phyloP scores from a whole-genome alignment of 177 flowering plant species.

The Vitis hybrid region DNA sequence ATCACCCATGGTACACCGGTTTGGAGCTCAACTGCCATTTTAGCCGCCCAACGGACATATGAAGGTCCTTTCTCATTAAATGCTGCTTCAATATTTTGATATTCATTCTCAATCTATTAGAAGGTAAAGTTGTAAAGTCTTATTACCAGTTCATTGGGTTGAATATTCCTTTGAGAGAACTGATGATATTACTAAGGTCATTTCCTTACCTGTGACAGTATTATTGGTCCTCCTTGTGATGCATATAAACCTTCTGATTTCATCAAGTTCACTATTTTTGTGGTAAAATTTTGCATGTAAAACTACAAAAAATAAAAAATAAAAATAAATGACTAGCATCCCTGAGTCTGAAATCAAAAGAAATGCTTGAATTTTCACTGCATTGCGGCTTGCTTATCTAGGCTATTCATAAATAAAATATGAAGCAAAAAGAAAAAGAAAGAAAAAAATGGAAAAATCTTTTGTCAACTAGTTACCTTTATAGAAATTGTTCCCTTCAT shows the following conservation, averaged over 20 bases:
- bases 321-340: not conserved
- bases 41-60: conserved; percentile 44
- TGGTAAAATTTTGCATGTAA: conserved; percentile 74
- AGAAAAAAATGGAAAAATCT: not conserved
- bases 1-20: conserved; percentile 55
- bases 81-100: conserved; percentile 22
- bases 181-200: too few relatives aligned
- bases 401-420: too few relatives aligned
- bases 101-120: conserved; percentile 48
- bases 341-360: too few relatives aligned
- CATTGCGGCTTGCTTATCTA: too few relatives aligned
- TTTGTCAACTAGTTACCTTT: too few relatives aligned
- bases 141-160: too few relatives aligned
- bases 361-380: too few relatives aligned
- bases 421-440: not conserved
- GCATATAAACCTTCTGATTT: conserved; percentile 64
- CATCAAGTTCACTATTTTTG: conserved; percentile 72
- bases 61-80: conserved; percentile 20
- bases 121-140: too few relatives aligned
- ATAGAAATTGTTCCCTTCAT: too few relatives aligned
- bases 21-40: conserved; percentile 40
- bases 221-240: conserved; percentile 91
- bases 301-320: conserved; percentile 26
- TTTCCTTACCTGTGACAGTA: conserved; percentile 68
- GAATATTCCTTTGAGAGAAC: too few relatives aligned